phyloP scores from a whole-genome alignment of 225 moss, liverwort and hornwort genomes.

The Climacium dendroides region DNA sequence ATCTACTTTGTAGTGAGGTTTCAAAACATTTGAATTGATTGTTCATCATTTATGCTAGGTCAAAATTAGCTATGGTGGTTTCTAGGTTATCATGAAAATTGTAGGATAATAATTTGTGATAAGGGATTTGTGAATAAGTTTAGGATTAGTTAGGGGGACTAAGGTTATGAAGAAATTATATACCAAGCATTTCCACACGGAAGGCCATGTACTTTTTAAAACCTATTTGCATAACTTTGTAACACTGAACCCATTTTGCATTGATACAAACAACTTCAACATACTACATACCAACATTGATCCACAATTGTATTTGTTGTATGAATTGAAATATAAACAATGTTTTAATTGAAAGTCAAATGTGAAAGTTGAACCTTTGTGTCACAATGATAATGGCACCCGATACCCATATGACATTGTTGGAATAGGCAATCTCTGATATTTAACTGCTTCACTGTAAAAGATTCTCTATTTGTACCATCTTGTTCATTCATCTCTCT shows the following conservation, averaged over 20 bases:
- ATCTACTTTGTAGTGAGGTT: background rate
- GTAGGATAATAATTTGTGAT: background rate
- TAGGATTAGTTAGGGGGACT: background rate
- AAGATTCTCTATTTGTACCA: too few relatives aligned
- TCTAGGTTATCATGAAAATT: background rate
- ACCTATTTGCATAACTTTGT: background rate
- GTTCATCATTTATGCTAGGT: background rate
- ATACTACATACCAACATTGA: background rate
- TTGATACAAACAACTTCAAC: fast-evolving
- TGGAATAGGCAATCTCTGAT: too few relatives aligned
- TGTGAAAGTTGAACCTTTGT: too few relatives aligned
- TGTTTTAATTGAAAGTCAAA: background rate
- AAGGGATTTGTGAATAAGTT: background rate
- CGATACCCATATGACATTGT: too few relatives aligned
- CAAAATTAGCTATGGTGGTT: fast-evolving
- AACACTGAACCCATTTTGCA: fast-evolving
- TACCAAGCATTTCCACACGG: fast-evolving
- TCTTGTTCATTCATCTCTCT: too few relatives aligned
- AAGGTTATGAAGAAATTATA: background rate
- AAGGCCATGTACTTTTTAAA: fast-evolving
- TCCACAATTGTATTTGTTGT: too few relatives aligned
- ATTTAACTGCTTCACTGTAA: too few relatives aligned
- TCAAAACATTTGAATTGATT: background rate
- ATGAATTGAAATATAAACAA: too few relatives aligned
- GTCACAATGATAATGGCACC: too few relatives aligned